Conservation (phyloP, 495 filamentous ascomycete genomes). For the Cairneyella variabilis region DNA sequence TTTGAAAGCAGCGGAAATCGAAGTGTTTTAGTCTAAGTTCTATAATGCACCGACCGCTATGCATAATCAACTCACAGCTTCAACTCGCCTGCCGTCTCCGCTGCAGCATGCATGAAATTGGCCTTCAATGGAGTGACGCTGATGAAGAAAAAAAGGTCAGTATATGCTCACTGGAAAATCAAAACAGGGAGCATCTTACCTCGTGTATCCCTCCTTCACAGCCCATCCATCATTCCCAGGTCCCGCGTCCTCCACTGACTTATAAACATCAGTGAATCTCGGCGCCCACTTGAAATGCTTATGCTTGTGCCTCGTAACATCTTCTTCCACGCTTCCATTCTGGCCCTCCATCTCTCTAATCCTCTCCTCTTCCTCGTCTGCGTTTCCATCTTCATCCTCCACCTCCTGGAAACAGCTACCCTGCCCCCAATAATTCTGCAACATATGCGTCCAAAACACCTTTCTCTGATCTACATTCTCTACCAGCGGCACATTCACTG, state of each 20-base stretch:
- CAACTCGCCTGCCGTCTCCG: conserved; percentile 64
- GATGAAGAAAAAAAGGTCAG: background rate
- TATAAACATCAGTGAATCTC: conserved; percentile 77
- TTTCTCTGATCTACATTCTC: conserved; percentile 62
- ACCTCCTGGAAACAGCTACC: conserved; percentile 81
- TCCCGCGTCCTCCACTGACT: conserved; percentile 70
- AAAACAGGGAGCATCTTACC: conserved; percentile 48
- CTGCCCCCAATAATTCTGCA: conserved; percentile 83
- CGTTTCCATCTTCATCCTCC: conserved; percentile 54
- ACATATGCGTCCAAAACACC: conserved; percentile 73
- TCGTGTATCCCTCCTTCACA: conserved; percentile 82
- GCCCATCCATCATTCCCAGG: conserved; percentile 96
- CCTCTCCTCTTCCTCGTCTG: conserved; percentile 60
- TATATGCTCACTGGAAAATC: background rate
- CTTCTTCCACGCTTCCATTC: conserved; percentile 28
- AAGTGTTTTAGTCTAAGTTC: conserved; percentile 24
- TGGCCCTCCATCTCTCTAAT: conserved; percentile 58
- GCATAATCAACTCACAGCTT: conserved; percentile 74
- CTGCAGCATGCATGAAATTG: conserved; percentile 82
- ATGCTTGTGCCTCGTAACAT: conserved; percentile 47
- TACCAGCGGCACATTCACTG: conserved; percentile 80
- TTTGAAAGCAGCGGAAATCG: background rate
- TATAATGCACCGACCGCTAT: conserved; percentile 24
- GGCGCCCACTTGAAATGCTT: conserved; percentile 96
- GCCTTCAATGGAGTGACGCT: conserved; percentile 90